These are phyloP conservation scores for Heimioporus sp. DNA, from an alignment of 768 basidiomycete genomes.

Conservation along the genomic window DNA sequence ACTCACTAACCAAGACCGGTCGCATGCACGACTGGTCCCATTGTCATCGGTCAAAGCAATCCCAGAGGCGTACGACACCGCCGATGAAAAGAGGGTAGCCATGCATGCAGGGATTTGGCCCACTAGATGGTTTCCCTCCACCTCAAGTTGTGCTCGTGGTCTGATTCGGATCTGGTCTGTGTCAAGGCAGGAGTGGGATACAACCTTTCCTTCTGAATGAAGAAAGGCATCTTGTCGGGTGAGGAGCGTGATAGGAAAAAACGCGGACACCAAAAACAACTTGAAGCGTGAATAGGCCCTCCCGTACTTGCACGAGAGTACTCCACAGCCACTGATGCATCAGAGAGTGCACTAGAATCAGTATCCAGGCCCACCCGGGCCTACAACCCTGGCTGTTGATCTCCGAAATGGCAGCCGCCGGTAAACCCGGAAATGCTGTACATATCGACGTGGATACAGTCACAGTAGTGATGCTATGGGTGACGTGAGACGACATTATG, in stretches of 20 bases:
- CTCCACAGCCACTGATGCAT: background rate
- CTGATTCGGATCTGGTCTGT: conserved; percentile 29
- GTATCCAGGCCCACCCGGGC: conserved; percentile 64
- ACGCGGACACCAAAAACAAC: conserved; percentile 50
- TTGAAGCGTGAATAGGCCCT: conserved; percentile 69
- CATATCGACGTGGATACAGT: conserved; percentile 47
- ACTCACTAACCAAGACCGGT: conserved; percentile 7
- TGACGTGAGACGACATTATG: conserved; percentile 1
- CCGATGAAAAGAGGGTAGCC: conserved; percentile 54
- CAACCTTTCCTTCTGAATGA: conserved; percentile 48
- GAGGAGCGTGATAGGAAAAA: conserved; percentile 45
- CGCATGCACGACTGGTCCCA: conserved; percentile 12
- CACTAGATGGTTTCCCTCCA: conserved; percentile 54
- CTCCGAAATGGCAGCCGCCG: conserved; percentile 55
- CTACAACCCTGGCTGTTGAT: conserved; percentile 51
- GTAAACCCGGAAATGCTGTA: conserved; percentile 59
- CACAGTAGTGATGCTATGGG: conserved; percentile 35
- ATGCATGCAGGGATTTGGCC: conserved; percentile 52
- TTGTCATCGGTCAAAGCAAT: background rate
- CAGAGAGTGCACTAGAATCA: conserved; percentile 40
- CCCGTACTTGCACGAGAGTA: conserved; percentile 20
- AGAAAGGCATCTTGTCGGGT: conserved; percentile 46
- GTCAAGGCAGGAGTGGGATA: conserved; percentile 37
- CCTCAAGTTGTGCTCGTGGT: conserved; percentile 46
- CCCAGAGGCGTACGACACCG: conserved; percentile 18